Evolutionary conservation across 2,329 filamentous ascomycete species (phyloP).

Genomic region (Fusarium liriodendri): DNA sequence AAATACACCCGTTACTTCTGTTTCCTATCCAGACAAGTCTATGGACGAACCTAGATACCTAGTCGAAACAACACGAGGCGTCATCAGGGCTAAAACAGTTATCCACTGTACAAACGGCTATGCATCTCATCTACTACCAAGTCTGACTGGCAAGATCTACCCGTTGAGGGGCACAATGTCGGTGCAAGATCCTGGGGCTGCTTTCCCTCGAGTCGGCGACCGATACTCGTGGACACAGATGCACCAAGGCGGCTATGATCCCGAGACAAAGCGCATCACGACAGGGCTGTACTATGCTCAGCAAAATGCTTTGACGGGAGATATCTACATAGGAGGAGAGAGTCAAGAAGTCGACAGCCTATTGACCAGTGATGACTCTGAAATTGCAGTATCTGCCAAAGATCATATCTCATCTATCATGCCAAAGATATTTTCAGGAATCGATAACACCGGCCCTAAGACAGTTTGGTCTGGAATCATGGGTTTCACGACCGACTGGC

Average conservation of each 20-base stretch:
- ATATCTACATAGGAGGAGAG: conserved; percentile 64
- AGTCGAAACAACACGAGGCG: conserved; percentile 58
- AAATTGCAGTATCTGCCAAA: conserved; percentile 47
- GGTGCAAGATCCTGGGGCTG: conserved; percentile 53
- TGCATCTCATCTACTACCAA: conserved; percentile 60
- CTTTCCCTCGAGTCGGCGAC: conserved; percentile 41
- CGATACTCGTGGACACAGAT: conserved; percentile 59
- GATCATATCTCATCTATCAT: conserved; percentile 52
- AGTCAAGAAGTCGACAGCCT: conserved; percentile 53
- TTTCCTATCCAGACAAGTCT: conserved; percentile 31
- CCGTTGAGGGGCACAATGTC: conserved; percentile 59
- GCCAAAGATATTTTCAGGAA: conserved; percentile 45
- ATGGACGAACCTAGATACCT: conserved; percentile 48
- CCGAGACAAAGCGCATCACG: conserved; percentile 55
- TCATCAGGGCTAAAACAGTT: conserved; percentile 57
- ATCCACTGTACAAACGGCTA: conserved; percentile 68
- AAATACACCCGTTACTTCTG: conserved; percentile 45
- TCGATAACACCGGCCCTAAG: conserved; percentile 28
- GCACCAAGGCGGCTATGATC: conserved; percentile 56
- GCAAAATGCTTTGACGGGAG: conserved; percentile 46
- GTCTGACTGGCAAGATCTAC: conserved; percentile 55
- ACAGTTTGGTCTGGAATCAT: conserved; percentile 61
- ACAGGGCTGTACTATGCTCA: conserved; percentile 36
- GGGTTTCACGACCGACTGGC: conserved; percentile 56
- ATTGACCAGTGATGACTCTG: conserved; percentile 56